Evolutionary conservation across 1,284 basidiomycete species (phyloP).

Genomic region (Ganoderma resinaceum): DNA sequence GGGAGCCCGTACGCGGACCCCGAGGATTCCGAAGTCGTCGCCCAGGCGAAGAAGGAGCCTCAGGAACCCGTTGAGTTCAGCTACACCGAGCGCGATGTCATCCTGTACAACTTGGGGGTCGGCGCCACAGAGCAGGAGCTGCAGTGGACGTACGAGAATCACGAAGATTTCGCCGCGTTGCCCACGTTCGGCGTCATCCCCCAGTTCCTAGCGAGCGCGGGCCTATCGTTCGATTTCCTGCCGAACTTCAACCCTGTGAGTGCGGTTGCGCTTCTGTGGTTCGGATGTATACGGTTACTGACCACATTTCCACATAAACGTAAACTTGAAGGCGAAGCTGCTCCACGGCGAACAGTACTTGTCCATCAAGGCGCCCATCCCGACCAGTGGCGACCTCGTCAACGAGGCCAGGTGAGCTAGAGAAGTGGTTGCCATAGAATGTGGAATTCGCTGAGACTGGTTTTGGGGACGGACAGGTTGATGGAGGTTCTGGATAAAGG

Average conservation of each 20-base stretch:
- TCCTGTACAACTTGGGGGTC: conserved; percentile 95
- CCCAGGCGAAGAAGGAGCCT: conserved; percentile 78
- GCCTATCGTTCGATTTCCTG: conserved; percentile 81
- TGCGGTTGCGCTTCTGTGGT: conserved; percentile 16
- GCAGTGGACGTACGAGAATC: conserved; percentile 90
- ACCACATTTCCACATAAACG: neutral
- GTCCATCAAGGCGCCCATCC: conserved; percentile 87
- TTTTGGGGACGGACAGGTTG: conserved; percentile 49
- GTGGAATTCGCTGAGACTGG: neutral
- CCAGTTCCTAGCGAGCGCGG: conserved; percentile 80
- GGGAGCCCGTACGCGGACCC: conserved; percentile 72
- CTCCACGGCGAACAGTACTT: conserved; percentile 98
- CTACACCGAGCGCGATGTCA: conserved; percentile 91
- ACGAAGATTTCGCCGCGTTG: conserved; percentile 86
- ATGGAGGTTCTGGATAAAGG: conserved; percentile 90
- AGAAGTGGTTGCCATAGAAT: too few relatives aligned
- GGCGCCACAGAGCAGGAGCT: conserved; percentile 96
- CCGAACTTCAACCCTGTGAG: conserved; percentile 93
- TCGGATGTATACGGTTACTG: neutral
- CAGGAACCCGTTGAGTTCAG: conserved; percentile 66
- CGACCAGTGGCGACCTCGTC: conserved; percentile 85
- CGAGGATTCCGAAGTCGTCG: conserved; percentile 88
- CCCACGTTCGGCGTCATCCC: conserved; percentile 98
- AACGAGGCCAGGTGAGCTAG: conserved; percentile 72
- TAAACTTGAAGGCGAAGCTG: conserved; percentile 77